Conservation (phyloP, 495 filamentous ascomycete species). For the Tetracladium marchalianum region DNA sequence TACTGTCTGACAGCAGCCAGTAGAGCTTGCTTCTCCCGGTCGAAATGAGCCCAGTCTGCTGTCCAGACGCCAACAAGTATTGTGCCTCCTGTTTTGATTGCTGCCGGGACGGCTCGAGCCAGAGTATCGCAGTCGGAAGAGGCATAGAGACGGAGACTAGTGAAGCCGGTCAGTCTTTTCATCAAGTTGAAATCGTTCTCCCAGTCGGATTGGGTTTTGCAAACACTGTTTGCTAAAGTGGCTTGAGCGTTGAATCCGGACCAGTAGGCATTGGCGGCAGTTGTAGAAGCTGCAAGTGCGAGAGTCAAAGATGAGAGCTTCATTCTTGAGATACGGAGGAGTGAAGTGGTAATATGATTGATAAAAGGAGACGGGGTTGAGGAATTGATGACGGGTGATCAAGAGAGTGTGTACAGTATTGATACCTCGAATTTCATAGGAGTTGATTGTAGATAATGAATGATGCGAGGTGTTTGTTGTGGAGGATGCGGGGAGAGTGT, state of each 20-base stretch:
- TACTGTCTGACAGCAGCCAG: constrained; percentile 50
- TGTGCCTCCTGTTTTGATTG: constrained; percentile 58
- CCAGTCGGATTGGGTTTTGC: constrained; percentile 59
- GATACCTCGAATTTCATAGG: too few species aligned
- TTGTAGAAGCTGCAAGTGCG: constrained; percentile 12
- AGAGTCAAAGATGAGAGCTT: constrained; percentile 5
- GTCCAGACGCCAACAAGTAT: constrained; percentile 80
- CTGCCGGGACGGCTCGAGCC: constrained; percentile 64
- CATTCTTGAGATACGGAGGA: constrained; percentile 3
- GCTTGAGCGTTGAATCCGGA: constrained; percentile 79
- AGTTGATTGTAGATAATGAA: too few species aligned
- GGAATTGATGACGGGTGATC: too few species aligned
- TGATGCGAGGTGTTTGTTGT: too few species aligned
- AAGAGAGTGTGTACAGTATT: too few species aligned
- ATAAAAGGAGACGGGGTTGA: background rate
- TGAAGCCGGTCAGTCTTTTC: constrained; percentile 59
- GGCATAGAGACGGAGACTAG: constrained; percentile 49
- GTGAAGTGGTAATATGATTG: background rate
- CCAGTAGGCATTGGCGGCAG: constrained; percentile 24
- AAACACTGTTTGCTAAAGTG: constrained; percentile 45
- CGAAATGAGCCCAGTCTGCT: constrained; percentile 47
- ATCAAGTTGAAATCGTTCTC: constrained; percentile 60
- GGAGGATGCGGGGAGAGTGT: too few species aligned
- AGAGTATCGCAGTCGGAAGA: constrained; percentile 39
- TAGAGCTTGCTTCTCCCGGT: constrained; percentile 61